phyloP scores from a whole-genome alignment of 768 basidiomycete genomes.

The Rhodotorula sphaerocarpa region DNA sequence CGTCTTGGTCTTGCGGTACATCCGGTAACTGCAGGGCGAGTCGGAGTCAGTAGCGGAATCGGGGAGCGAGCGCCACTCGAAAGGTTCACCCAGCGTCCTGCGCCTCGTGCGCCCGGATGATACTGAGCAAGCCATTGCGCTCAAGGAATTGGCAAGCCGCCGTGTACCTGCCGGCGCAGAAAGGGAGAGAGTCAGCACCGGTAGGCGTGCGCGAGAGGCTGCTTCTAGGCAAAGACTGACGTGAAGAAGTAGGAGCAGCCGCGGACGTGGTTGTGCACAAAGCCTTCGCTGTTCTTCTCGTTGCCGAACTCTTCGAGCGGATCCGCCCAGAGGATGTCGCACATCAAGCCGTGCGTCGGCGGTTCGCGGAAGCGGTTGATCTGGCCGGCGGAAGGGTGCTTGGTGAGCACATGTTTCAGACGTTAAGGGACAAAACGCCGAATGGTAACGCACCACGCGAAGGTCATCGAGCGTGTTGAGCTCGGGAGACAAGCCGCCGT shows the following conservation, averaged over 20 bases:
- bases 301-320: conserved; percentile 95
- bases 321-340: conserved; percentile 97
- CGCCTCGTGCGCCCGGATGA: conserved; percentile 96
- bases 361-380: conserved; percentile 98
- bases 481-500: conserved; percentile 93
- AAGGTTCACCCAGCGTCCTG: conserved; percentile 90
- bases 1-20: conserved; percentile 97
- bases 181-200: background rate
- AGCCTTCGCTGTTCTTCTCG: conserved; percentile 82
- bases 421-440: background rate
- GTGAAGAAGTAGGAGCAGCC: conserved; percentile 98
- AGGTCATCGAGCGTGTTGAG: conserved; percentile 92
- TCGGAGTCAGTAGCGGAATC: background rate
- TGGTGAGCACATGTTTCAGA: too few relatives aligned
- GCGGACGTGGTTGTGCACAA: conserved; percentile 90
- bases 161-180: conserved; percentile 58
- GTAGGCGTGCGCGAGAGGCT: background rate
- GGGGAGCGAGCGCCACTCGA: background rate
- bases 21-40: conserved; percentile 49
- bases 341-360: conserved; percentile 94
- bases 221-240: conserved; percentile 48
- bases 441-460: conserved; percentile 56
- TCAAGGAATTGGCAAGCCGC: conserved; percentile 97
- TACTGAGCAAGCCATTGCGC: conserved; percentile 88
- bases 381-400: conserved; percentile 47